Evolutionary conservation across 768 basidiomycete genomes (phyloP).

Genomic region (Tulasnella sp.): DNA sequence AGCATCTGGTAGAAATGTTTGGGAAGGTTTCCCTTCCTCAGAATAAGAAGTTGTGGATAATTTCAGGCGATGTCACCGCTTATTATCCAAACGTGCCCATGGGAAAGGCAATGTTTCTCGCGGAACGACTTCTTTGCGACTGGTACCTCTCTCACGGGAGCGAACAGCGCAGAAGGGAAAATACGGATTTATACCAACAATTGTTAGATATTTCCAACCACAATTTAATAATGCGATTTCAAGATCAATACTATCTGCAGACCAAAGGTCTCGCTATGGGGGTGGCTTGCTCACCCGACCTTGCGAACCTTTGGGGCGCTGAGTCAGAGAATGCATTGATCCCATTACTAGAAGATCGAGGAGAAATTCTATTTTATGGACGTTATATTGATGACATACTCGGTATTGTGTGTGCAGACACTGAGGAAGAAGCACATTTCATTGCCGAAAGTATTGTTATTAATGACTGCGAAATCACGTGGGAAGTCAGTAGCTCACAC

Average conservation of each 20-base stretch:
- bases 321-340: neutral
- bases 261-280: conserved; percentile 20
- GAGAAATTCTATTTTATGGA: conserved; percentile 13
- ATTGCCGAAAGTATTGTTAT: neutral
- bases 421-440: conserved; percentile 1
- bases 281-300: conserved; percentile 15
- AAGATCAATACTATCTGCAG: conserved; percentile 13
- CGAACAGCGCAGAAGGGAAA: neutral
- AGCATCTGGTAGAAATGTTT: neutral
- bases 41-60: conserved; percentile 22
- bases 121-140: conserved; percentile 14
- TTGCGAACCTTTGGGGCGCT: conserved; percentile 19
- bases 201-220: neutral
- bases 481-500: neutral
- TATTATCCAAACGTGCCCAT: conserved; percentile 27
- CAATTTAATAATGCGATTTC: conserved; percentile 8
- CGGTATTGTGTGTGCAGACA: too few relatives aligned
- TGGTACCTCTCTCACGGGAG: neutral
- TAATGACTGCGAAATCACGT: neutral
- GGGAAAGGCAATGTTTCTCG: too few relatives aligned
- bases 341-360: neutral
- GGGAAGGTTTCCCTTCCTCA: neutral
- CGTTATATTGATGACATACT: conserved; percentile 19
- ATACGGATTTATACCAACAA: neutral
- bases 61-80: conserved; percentile 29